These are phyloP conservation scores for Lobosporangium transversale DNA, from an alignment of 192 early-diverging fungal species.

Conservation along the genomic window DNA sequence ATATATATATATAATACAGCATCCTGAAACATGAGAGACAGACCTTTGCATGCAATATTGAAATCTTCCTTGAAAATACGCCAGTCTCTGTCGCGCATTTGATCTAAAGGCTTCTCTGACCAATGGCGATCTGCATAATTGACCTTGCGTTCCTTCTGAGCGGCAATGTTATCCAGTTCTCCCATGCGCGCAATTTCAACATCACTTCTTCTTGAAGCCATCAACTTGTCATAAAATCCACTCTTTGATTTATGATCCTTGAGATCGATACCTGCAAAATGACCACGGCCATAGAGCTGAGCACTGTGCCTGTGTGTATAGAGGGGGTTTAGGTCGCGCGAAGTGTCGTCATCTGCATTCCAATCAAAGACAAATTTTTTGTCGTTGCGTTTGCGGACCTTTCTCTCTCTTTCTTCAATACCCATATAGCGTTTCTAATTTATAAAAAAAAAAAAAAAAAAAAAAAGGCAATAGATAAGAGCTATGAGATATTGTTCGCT, in stretches of 20 bases:
- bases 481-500: too few relatives aligned
- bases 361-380: slow-evolving; percentile 99
- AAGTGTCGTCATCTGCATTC: slow-evolving; percentile 95
- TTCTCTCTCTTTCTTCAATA: slow-evolving; percentile 77
- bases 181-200: slow-evolving; percentile 69
- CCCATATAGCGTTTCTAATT: slow-evolving; percentile 85
- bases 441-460: neutral
- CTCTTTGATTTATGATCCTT: slow-evolving; percentile 76
- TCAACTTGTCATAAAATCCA: slow-evolving; percentile 74
- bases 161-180: slow-evolving; percentile 71
- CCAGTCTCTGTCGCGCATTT: slow-evolving; percentile 99
- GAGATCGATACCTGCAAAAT: slow-evolving; percentile 85
- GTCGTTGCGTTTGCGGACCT: slow-evolving; percentile 86
- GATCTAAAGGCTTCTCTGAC: slow-evolving; percentile 86
- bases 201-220: slow-evolving; percentile 66
- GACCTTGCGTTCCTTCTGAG: slow-evolving; percentile 70
- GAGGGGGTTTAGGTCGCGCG: slow-evolving; percentile 90
- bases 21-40: neutral
- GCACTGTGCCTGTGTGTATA: slow-evolving; percentile 78
- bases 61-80: slow-evolving; percentile 99
- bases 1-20: too few relatives aligned
- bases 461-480: too few relatives aligned
- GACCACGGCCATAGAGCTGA: slow-evolving; percentile 89
- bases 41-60: slow-evolving; percentile 93
- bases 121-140: slow-evolving; percentile 95